Evolutionary conservation across 1,139 yeast species (phyloP).

Genomic region (Yamadazyma conglobata): DNA sequence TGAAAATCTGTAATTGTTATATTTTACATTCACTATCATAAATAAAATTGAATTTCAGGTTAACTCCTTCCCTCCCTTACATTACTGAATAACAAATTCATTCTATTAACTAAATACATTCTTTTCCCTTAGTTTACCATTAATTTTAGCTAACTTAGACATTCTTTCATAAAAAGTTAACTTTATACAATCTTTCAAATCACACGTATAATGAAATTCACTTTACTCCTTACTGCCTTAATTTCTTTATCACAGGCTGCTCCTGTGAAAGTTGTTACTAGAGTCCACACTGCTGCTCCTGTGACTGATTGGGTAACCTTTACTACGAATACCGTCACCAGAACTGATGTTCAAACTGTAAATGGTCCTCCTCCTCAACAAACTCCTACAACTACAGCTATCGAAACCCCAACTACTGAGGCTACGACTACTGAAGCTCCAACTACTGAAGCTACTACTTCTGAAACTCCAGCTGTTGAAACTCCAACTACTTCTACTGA

Average conservation of each 20-base stretch:
- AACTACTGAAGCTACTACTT: slow-evolving; percentile 9
- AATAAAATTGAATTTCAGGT: no score
- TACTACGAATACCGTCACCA: slow-evolving; percentile 26
- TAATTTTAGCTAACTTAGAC: slow-evolving; percentile 1
- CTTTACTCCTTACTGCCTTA: slow-evolving; percentile 17
- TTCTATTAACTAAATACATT: slow-evolving; percentile 1
- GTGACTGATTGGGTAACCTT: slow-evolving; percentile 23
- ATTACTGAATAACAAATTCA: slow-evolving; percentile 1
- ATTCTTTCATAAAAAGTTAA: slow-evolving; percentile 7
- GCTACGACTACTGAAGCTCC: slow-evolving; percentile 8
- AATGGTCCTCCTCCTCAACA: slow-evolving; percentile 13
- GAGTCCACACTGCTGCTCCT: slow-evolving; percentile 29
- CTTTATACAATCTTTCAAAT: not conserved
- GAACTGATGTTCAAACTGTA: slow-evolving; percentile 49
- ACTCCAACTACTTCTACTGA: slow-evolving; percentile 8
- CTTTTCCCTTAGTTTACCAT: slow-evolving; percentile 1
- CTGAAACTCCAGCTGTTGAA: slow-evolving; percentile 6
- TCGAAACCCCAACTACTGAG: slow-evolving; percentile 9
- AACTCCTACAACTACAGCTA: slow-evolving; percentile 12
- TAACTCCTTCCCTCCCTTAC: no score
- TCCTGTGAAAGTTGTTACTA: slow-evolving; percentile 24
- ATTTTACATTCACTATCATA: no score
- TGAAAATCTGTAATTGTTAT: no score
- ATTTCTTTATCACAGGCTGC: slow-evolving; percentile 26
- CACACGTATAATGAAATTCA: slow-evolving; percentile 19